These are phyloP conservation scores for Didymella lethalis DNA, from an alignment of 2,329 filamentous ascomycete genomes.

Conservation along the genomic window DNA sequence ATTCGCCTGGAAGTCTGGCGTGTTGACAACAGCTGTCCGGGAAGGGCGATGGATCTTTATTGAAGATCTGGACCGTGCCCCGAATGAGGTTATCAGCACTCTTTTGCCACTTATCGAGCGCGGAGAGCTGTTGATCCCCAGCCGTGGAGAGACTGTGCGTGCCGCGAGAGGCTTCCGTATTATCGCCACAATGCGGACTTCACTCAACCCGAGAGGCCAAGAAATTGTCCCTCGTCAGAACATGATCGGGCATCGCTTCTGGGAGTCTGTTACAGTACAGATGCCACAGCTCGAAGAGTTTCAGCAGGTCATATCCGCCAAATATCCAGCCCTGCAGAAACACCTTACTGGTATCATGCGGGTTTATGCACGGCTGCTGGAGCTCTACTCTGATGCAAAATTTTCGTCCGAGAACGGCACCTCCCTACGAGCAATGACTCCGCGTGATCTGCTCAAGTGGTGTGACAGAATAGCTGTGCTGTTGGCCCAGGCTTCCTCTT, in stretches of 20 bases:
- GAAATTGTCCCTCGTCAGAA: conserved; percentile 71
- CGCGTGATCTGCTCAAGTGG: conserved; percentile 90
- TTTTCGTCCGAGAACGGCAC: conserved; percentile 62
- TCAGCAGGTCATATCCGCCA: conserved; percentile 73
- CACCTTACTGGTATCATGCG: conserved; percentile 64
- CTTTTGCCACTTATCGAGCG: conserved; percentile 91
- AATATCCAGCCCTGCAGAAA: conserved; percentile 72
- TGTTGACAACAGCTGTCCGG: conserved; percentile 89
- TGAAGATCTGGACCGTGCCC: conserved; percentile 93
- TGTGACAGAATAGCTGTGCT: conserved; percentile 77
- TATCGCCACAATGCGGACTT: conserved; percentile 86
- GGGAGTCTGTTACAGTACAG: conserved; percentile 77
- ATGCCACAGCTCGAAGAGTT: conserved; percentile 75
- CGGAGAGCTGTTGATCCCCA: conserved; percentile 88
- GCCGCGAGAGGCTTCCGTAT: conserved; percentile 88
- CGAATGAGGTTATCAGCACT: conserved; percentile 92
- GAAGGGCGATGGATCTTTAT: conserved; percentile 98
- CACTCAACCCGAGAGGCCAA: conserved; percentile 70
- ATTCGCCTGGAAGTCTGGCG: conserved; percentile 90
- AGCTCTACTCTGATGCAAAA: conserved; percentile 52
- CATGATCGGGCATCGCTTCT: conserved; percentile 85
- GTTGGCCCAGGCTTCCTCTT: conserved; percentile 67
- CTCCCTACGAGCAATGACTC: conserved; percentile 68
- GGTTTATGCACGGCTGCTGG: conserved; percentile 59
- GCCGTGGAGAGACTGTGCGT: conserved; percentile 82